phyloP scores from a whole-genome alignment of 495 filamentous ascomycete genomes.

The Cenococcum geophilum region DNA sequence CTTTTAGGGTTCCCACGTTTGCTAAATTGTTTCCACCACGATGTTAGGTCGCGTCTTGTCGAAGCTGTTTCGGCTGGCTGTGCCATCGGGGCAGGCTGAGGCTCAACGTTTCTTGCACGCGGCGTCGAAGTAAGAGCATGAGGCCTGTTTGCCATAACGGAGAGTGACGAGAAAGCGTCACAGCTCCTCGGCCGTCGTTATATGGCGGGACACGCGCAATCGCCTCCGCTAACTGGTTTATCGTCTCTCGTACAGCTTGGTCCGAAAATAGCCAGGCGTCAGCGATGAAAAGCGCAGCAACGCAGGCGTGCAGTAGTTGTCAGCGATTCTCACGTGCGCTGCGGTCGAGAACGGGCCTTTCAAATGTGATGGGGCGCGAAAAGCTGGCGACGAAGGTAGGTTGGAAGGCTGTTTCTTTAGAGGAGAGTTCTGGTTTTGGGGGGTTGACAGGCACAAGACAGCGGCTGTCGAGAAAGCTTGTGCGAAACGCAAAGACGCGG shows the following conservation, averaged over 20 bases:
- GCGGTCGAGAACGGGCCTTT: background rate
- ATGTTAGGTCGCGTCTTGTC: conserved; percentile 72
- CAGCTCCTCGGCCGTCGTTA: conserved; percentile 6
- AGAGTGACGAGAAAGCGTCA: conserved; percentile 5
- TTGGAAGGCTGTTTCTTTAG: background rate
- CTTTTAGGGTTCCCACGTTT: conserved; percentile 60
- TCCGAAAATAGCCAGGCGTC: conserved; percentile 17
- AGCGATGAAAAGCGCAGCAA: conserved; percentile 12
- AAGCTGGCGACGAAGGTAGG: background rate
- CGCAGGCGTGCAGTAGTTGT: background rate
- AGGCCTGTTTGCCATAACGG: conserved; percentile 26
- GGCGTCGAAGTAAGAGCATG: conserved; percentile 15
- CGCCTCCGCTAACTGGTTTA: conserved; percentile 5
- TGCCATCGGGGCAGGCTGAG: conserved; percentile 29
- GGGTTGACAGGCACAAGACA: background rate
- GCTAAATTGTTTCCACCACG: conserved; percentile 83
- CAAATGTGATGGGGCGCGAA: background rate
- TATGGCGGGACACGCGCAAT: conserved; percentile 8
- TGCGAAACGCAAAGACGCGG: background rate
- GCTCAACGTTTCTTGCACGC: conserved; percentile 27
- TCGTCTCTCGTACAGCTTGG: conserved; percentile 9
- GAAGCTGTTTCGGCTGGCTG: conserved; percentile 43
- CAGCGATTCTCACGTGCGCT: background rate
- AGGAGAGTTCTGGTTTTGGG: background rate
- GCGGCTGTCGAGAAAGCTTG: conserved; percentile 3